Evolutionary conservation across 2,329 filamentous ascomycete genomes (phyloP).

Genomic region (Bertia moriformis): DNA sequence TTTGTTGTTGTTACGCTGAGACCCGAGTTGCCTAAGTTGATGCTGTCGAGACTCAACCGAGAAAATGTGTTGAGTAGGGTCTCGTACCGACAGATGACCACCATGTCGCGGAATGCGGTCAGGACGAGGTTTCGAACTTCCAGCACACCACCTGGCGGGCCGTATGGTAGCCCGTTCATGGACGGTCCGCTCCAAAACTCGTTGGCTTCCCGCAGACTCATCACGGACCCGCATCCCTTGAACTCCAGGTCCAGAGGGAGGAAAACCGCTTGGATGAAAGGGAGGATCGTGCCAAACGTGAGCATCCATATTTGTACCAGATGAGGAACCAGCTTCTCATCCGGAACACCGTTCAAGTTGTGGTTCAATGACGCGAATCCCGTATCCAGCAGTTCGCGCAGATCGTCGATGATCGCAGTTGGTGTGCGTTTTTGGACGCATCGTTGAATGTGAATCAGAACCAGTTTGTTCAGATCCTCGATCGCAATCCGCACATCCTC

Average conservation of each 20-base stretch:
- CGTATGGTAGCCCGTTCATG: slow-evolving; percentile 14
- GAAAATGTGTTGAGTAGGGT: slow-evolving; percentile 48
- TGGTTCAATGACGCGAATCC: slow-evolving; percentile 49
- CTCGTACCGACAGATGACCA: slow-evolving; percentile 46
- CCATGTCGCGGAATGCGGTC: slow-evolving; percentile 45
- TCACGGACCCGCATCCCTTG: slow-evolving; percentile 42
- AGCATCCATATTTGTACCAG: slow-evolving; percentile 51
- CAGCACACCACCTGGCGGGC: slow-evolving; percentile 24
- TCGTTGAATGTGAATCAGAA: slow-evolving; percentile 44
- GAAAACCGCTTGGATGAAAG: slow-evolving; percentile 53
- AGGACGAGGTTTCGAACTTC: slow-evolving; percentile 48
- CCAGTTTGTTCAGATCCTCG: slow-evolving; percentile 50
- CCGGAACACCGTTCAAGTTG: slow-evolving; percentile 36
- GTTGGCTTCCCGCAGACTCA: slow-evolving; percentile 38
- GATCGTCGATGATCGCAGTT: slow-evolving; percentile 43
- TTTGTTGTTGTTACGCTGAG: slow-evolving; percentile 20
- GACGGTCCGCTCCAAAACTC: slow-evolving; percentile 46
- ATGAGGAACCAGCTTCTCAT: slow-evolving; percentile 46
- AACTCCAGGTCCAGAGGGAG: slow-evolving; percentile 52
- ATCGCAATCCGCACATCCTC: slow-evolving; percentile 49
- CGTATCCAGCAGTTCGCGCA: slow-evolving; percentile 43
- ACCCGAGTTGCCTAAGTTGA: slow-evolving; percentile 23
- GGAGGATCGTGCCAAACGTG: slow-evolving; percentile 49
- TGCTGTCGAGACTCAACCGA: slow-evolving; percentile 43
- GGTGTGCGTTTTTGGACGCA: slow-evolving; percentile 46